Percentiles rank a stretch among this genome's conserved stretches.
Conservation (phyloP, 108 stramenopile genomes). For the Skeletonema menzelii region DNA sequence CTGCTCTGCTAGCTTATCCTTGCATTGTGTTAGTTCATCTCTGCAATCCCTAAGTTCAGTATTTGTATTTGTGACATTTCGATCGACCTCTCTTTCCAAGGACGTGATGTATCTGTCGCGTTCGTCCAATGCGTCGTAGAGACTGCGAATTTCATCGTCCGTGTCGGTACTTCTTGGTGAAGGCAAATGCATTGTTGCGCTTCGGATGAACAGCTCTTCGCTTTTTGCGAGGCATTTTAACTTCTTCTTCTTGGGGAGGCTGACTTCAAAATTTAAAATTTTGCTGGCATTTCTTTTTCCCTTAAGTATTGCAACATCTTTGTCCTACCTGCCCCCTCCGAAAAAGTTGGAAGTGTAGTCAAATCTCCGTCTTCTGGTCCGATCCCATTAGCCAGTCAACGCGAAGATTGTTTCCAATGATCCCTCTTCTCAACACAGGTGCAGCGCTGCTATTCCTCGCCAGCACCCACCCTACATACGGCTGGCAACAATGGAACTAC, state of each 20-base stretch:
- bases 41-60: slow-evolving; percentile 21
- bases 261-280: too few species aligned
- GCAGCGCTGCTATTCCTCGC: background rate
- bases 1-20: slow-evolving; percentile 17
- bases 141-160: slow-evolving; percentile 23
- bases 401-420: too few species aligned
- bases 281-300: too few species aligned
- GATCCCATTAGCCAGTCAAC: too few species aligned
- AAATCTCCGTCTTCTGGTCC: too few species aligned
- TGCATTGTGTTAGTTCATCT: slow-evolving; percentile 14
- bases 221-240: too few species aligned
- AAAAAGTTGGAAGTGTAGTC: too few species aligned
- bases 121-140: slow-evolving; percentile 39
- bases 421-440: background rate
- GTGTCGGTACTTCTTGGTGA: slow-evolving; percentile 12
- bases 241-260: too few species aligned
- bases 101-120: slow-evolving; percentile 27
- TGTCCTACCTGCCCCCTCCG: too few species aligned
- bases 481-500: slow-evolving; percentile 52
- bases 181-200: background rate
- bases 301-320: too few species aligned
- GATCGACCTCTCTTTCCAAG: slow-evolving; percentile 21
- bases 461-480: background rate
- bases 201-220: too few species aligned
- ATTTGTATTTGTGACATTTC: background rate